Percentiles rank a stretch among this genome's conserved stretches.
phyloP scores from a whole-genome alignment of 352 stramenopile genomes.

The Blastocystis sp. region DNA sequence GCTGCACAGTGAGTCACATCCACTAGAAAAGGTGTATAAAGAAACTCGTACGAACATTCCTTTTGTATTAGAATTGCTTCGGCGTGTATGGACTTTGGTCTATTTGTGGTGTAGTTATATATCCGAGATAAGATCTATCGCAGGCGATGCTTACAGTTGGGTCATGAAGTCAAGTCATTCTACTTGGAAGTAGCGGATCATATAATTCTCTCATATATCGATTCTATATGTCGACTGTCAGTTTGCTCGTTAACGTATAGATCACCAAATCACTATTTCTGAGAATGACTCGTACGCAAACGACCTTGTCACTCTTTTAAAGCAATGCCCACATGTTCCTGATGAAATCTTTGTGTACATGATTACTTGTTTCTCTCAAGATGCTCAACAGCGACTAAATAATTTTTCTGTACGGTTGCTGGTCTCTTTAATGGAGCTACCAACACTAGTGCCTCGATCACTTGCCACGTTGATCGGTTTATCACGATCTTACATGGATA shows the following conservation, averaged over 20 bases:
- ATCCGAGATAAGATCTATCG: not conserved
- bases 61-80: not conserved
- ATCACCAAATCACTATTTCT: not conserved
- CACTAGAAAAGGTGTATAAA: not conserved
- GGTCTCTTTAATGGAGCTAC: not conserved
- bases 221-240: not conserved
- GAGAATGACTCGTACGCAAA: not conserved
- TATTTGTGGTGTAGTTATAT: not conserved
- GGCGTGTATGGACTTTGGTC: not conserved
- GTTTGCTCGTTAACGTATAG: not conserved
- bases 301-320: not conserved
- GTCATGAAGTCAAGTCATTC: not conserved
- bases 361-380: not conserved
- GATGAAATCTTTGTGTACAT: not conserved
- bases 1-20: not conserved
- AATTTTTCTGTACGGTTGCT: not conserved
- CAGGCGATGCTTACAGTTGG: not conserved
- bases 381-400: not conserved
- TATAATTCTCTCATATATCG: not conserved
- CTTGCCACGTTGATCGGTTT: not conserved
- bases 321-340: not conserved
- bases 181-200: not conserved
- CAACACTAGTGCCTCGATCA: not conserved
- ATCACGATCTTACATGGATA: not conserved
- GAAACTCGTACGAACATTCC: not conserved